Conservation (phyloP, 78 protist genomes). For the Diacronema lutheri region DNA sequence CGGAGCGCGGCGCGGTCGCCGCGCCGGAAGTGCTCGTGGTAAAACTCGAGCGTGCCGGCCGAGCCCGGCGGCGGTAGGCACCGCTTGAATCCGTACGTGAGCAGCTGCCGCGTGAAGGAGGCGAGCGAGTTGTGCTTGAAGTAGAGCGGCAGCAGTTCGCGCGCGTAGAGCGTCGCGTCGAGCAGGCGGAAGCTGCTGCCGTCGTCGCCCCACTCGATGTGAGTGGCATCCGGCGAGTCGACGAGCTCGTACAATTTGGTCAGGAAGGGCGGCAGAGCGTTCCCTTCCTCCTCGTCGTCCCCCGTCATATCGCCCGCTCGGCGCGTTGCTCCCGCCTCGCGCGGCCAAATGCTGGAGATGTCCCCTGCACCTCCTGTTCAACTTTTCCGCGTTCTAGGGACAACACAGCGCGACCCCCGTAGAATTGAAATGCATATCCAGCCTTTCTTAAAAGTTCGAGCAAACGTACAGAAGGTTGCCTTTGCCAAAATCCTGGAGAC, state of each 20-base stretch:
- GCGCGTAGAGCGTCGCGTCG: background rate
- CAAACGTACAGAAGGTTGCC: no score
- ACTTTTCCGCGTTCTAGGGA: no score
- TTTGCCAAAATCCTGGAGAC: no score
- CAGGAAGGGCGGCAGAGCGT: slow-evolving; percentile 2
- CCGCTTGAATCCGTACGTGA: slow-evolving; percentile 7
- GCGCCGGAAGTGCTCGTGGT: background rate
- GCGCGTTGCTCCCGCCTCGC: no score
- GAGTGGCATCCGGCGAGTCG: background rate
- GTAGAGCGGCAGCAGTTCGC: slow-evolving; percentile 2
- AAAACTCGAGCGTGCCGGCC: background rate
- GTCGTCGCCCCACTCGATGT: background rate
- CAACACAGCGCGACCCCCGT: no score
- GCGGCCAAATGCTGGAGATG: no score
- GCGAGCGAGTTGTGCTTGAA: slow-evolving; percentile 20
- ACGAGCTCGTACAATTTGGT: background rate
- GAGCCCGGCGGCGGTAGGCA: background rate
- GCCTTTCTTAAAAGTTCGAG: no score
- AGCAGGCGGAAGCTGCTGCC: background rate
- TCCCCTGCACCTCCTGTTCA: no score
- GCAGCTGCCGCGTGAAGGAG: slow-evolving; percentile 2
- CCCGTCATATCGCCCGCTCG: no score
- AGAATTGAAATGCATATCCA: no score
- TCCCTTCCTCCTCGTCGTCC: no score
- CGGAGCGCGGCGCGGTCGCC: no score